These are phyloP conservation scores for Paraconiothyrium brasiliense DNA, from an alignment of 2,329 filamentous ascomycete genomes.

Conservation along the genomic window DNA sequence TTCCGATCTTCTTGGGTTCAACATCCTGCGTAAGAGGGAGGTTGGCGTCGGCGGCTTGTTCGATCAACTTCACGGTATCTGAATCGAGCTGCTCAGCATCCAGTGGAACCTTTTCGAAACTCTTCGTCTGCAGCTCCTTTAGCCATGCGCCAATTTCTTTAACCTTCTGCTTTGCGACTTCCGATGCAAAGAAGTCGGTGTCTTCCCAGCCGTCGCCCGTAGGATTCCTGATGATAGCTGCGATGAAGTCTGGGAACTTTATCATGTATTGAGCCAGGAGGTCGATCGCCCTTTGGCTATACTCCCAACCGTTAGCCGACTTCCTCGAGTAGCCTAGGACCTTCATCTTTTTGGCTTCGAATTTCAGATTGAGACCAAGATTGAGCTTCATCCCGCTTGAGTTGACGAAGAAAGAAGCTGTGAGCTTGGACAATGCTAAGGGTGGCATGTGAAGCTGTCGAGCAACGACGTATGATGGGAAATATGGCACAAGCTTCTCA, in stretches of 20 bases:
- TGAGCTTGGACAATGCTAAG: conserved; percentile 92
- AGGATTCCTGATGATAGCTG: conserved; percentile 83
- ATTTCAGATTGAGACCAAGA: conserved; percentile 93
- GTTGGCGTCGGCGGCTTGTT: conserved; percentile 73
- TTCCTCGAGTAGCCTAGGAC: conserved; percentile 95
- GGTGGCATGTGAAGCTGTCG: conserved; percentile 83
- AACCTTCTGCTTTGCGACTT: conserved; percentile 78
- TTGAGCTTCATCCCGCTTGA: conserved; percentile 87
- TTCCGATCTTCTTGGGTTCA: conserved; percentile 75
- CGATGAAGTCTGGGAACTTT: conserved; percentile 94
- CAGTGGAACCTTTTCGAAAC: conserved; percentile 93
- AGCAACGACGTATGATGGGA: conserved; percentile 88
- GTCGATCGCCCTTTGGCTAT: conserved; percentile 82
- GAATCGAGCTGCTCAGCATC: conserved; percentile 97
- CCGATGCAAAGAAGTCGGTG: conserved; percentile 83
- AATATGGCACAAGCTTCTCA: conserved; percentile 77
- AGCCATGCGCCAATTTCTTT: conserved; percentile 96
- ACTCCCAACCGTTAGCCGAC: conserved; percentile 90
- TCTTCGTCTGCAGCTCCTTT: conserved; percentile 88
- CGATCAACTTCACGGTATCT: conserved; percentile 82
- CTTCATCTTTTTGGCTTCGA: conserved; percentile 94
- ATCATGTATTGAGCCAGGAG: conserved; percentile 90
- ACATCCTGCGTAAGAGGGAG: conserved; percentile 41
- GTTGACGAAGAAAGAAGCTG: conserved; percentile 88
- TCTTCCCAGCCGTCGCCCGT: conserved; percentile 85